Evolutionary conservation across 495 filamentous ascomycete species (phyloP).

Genomic region (Aspergillus affinis): DNA sequence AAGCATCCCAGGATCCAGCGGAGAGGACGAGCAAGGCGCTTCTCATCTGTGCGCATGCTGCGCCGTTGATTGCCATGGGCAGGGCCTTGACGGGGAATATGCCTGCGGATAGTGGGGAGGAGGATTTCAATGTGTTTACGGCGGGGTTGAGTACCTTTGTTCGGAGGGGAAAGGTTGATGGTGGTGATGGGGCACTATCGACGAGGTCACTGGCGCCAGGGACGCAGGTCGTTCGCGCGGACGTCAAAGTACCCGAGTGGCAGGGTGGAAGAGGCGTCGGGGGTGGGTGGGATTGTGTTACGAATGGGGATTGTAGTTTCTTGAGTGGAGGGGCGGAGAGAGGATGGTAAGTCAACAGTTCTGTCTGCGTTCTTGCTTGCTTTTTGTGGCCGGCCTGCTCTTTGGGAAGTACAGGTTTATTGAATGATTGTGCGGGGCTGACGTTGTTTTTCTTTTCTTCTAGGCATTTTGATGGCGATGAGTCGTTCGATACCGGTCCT

Average conservation of each 20-base stretch:
- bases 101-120: conserved; percentile 63
- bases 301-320: conserved; percentile 82
- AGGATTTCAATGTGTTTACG: conserved; percentile 88
- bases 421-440: not conserved
- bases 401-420: too few species aligned
- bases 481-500: conserved; percentile 59
- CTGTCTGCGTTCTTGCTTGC: conserved; percentile 18
- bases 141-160: conserved; percentile 70
- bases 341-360: conserved; percentile 67
- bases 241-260: conserved; percentile 54
- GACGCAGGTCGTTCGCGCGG: conserved; percentile 31
- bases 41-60: conserved; percentile 88
- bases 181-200: too few species aligned
- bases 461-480: conserved; percentile 77
- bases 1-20: conserved; percentile 22
- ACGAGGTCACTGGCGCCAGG: conserved; percentile 22
- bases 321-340: conserved; percentile 79
- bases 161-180: conserved; percentile 15
- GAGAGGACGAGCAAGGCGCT: conserved; percentile 55
- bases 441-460: conserved; percentile 9
- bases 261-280: conserved; percentile 63
- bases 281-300: conserved; percentile 76
- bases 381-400: not conserved
- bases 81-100: conserved; percentile 73
- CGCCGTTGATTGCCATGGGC: conserved; percentile 80